Conservation (phyloP, 1,139 yeast genomes). For the Scheffersomyces lignicola region DNA sequence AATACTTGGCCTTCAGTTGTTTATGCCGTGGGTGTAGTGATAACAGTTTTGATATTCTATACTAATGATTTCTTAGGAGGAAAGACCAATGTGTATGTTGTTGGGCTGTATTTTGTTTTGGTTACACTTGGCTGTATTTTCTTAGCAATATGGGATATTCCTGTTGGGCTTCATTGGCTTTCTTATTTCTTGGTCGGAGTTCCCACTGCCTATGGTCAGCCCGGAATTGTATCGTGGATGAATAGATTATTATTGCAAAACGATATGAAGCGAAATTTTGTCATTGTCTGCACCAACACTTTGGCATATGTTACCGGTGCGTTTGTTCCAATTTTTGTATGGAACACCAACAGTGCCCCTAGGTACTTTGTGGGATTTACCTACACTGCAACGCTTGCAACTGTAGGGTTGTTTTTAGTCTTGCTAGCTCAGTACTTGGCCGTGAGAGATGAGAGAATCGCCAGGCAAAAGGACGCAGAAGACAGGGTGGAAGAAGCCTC, state of each 20-base stretch:
- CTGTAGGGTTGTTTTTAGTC: constrained; percentile 43
- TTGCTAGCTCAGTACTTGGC: constrained; percentile 28
- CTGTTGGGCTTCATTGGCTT: constrained; percentile 49
- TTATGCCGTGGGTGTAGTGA: constrained; percentile 45
- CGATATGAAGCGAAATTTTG: constrained; percentile 51
- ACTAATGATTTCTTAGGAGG: constrained; percentile 48
- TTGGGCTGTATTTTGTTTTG: constrained; percentile 34
- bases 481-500: too few species aligned
- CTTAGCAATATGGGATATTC: constrained; percentile 48
- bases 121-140: constrained; percentile 42
- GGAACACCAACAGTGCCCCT: constrained; percentile 54
- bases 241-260: constrained; percentile 45
- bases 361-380: constrained; percentile 48
- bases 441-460: constrained; percentile 27
- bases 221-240: constrained; percentile 56
- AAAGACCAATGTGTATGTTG: constrained; percentile 34
- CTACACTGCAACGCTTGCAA: constrained; percentile 46
- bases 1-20: constrained; percentile 51
- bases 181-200: constrained; percentile 47
- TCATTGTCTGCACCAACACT: constrained; percentile 51
- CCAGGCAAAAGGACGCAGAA: constrained; percentile 2
- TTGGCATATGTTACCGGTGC: constrained; percentile 55
- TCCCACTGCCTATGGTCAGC: constrained; percentile 46
- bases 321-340: constrained; percentile 46
- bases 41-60: constrained; percentile 40